Evolutionary conservation across 2,329 filamentous ascomycete genomes (phyloP).

Genomic region (Sphaerulina populicola): DNA sequence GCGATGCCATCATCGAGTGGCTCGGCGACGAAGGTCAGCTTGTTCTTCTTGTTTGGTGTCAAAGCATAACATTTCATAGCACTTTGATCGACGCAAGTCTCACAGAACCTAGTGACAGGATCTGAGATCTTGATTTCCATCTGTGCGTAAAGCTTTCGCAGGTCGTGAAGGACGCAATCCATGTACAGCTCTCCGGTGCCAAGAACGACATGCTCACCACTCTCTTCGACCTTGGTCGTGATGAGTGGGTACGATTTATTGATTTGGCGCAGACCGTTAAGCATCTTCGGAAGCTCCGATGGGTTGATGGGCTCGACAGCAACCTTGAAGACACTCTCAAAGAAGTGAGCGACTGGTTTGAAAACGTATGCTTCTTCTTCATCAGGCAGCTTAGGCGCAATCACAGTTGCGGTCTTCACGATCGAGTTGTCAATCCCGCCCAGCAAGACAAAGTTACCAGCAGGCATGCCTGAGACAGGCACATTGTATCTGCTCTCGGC

Average conservation of each 20-base stretch:
- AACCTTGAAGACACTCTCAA: constrained; percentile 94
- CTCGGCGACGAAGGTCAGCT: constrained; percentile 96
- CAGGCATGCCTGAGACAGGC: constrained; percentile 80
- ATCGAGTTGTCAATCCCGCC: constrained; percentile 95
- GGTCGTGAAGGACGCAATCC: constrained; percentile 95
- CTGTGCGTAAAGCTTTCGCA: constrained; percentile 86
- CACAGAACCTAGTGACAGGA: constrained; percentile 92
- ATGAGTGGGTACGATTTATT: constrained; percentile 97
- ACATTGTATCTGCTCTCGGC: constrained; percentile 90
- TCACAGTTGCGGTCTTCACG: constrained; percentile 89
- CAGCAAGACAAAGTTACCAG: constrained; percentile 87
- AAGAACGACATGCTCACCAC: constrained; percentile 87
- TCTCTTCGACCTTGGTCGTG: constrained; percentile 95
- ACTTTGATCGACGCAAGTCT: constrained; percentile 94
- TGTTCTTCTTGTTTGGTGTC: constrained; percentile 99
- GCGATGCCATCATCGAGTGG: constrained; percentile 91
- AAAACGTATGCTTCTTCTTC: constrained; percentile 94
- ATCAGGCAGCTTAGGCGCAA: constrained; percentile 69
- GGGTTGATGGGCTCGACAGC: constrained; percentile 97
- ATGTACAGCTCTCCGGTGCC: constrained; percentile 99
- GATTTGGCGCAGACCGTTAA: constrained; percentile 90
- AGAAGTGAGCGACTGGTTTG: constrained; percentile 85
- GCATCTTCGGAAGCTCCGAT: constrained; percentile 95
- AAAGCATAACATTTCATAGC: constrained; percentile 97
- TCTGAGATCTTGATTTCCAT: constrained; percentile 99